Base-by-base conservation (phyloP, 2,329 filamentous ascomycete species). In the Pseudofabraea citricarpa region DNA sequence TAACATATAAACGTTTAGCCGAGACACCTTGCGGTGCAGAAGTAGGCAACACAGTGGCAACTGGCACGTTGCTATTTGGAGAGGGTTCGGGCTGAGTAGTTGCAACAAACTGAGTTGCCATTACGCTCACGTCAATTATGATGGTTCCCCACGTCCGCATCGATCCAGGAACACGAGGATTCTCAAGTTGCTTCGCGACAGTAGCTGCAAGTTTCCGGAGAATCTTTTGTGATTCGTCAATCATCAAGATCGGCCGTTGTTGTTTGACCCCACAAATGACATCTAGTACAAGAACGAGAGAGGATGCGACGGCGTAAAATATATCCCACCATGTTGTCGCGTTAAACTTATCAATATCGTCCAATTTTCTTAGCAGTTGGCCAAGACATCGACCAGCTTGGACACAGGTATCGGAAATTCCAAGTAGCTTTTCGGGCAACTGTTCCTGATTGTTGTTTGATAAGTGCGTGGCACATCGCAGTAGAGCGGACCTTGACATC, bases 261-360 rank as follows among this genome's bases (percentile, higher is more conserved):
- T 55, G 56, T 29, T 56, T 59, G 21, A 54, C 40, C 36, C 55
- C 47, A 33, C 55, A 57, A 55, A 67, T 37, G 59, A 70, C 54
- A 31, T 65, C 61, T 5, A 70, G 58, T 2, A 67, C 62, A 1
- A 69, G 58, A 1, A 63, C 54, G 7, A 67, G 61, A 33, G 59
- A 60, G 2, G 65, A 60, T 13, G 64, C 52, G 32, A 68, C 59
- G 3, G 63, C 52, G 32, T 64, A 68, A 58, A 65, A 71, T 4
- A 65, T 52, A 39, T 71, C 68, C 53, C 61, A 66, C 61, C 64
- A 66, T 2, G 62, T 63, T 13, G 65, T 58, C n/a, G 61, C 52
- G 46, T 70, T 64, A 39, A 69, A 66, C 31, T 61, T 63, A 5
- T 56, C 56, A 31, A 63, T 57, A 3, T 56, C 40, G n/a, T 65